A percentile compares a stretch with the other conserved stretches of the same genome.
phyloP scores from a whole-genome alignment of 805 yeast species.

The Yarrowia sp. region DNA sequence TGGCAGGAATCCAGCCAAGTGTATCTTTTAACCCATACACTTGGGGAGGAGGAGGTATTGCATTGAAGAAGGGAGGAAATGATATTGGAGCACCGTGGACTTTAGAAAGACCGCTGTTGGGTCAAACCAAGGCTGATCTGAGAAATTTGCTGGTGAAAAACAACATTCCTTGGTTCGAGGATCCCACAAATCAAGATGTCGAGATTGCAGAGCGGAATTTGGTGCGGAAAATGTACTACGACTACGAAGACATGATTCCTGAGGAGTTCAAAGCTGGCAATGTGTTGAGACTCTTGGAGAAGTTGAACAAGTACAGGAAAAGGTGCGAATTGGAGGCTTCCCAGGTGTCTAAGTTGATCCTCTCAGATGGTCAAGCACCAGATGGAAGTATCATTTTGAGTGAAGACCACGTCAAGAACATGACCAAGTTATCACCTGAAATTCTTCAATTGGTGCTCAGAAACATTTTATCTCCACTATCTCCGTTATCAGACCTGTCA shows the following conservation, averaged over 20 bases:
- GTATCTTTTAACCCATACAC: slow-evolving; percentile 43
- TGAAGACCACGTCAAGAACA: not conserved
- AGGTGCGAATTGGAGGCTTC: not conserved
- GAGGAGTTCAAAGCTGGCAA: not conserved
- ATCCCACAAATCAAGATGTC: slow-evolving; percentile 64
- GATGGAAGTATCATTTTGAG: not conserved
- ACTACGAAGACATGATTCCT: slow-evolving; percentile 20
- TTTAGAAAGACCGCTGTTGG: slow-evolving; percentile 62
- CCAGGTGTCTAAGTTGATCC: not conserved
- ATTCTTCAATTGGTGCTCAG: not conserved
- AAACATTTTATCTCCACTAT: slow-evolving; percentile 8
- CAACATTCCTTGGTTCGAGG: slow-evolving; percentile 70
- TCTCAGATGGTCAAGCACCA: not conserved
- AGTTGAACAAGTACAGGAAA: not conserved
- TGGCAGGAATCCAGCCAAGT: slow-evolving; percentile 58
- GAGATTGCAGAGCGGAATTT: slow-evolving; percentile 65
- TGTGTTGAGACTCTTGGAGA: slow-evolving; percentile 2
- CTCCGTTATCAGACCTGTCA: slow-evolving; percentile 27
- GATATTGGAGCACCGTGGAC: slow-evolving; percentile 42
- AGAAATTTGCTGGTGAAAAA: slow-evolving; percentile 55
- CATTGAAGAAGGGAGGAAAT: not conserved
- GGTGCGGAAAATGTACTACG: slow-evolving; percentile 52
- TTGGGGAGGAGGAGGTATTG: not conserved
- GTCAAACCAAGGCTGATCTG: slow-evolving; percentile 55
- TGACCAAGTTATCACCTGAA: not conserved